Evolutionary conservation across 2,329 filamentous ascomycete genomes (phyloP).

Genomic region (Pestalotiopsis sp.): DNA sequence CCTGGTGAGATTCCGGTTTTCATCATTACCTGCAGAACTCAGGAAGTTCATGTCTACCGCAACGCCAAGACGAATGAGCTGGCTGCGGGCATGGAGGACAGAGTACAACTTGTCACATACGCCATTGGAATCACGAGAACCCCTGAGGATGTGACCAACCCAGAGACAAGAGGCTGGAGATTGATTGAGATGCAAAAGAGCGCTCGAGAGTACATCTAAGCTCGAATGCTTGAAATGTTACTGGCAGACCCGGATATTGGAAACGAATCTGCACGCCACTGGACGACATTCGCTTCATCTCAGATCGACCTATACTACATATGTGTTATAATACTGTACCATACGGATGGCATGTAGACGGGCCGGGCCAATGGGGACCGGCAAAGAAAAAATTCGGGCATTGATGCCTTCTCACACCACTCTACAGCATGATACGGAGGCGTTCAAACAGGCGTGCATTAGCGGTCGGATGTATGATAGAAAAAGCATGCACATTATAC

Average conservation of each 20-base stretch:
- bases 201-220: conserved; percentile 78
- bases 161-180: conserved; percentile 94
- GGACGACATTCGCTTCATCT: conserved; percentile 16
- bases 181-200: conserved; percentile 99
- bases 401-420: conserved; percentile 29
- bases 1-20: conserved; percentile 92
- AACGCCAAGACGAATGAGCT: conserved; percentile 89
- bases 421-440: conserved; percentile 27
- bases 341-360: conserved; percentile 22
- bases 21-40: conserved; percentile 93
- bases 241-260: neutral
- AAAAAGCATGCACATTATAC: conserved; percentile 16
- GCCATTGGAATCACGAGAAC: conserved; percentile 94
- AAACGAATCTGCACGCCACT: conserved; percentile 11
- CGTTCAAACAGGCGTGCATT: conserved; percentile 23
- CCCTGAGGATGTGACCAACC: conserved; percentile 94
- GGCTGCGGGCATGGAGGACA: conserved; percentile 97
- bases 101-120: conserved; percentile 97
- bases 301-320: conserved; percentile 13
- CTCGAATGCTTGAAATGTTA: neutral
- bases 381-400: neutral
- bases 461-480: conserved; percentile 28
- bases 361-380: conserved; percentile 3
- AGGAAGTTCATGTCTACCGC: conserved; percentile 96
- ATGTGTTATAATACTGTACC: conserved; percentile 33